These are phyloP conservation scores for Microsporum ferrugineum DNA, from an alignment of 2,329 filamentous ascomycete genomes.

Conservation along the genomic window DNA sequence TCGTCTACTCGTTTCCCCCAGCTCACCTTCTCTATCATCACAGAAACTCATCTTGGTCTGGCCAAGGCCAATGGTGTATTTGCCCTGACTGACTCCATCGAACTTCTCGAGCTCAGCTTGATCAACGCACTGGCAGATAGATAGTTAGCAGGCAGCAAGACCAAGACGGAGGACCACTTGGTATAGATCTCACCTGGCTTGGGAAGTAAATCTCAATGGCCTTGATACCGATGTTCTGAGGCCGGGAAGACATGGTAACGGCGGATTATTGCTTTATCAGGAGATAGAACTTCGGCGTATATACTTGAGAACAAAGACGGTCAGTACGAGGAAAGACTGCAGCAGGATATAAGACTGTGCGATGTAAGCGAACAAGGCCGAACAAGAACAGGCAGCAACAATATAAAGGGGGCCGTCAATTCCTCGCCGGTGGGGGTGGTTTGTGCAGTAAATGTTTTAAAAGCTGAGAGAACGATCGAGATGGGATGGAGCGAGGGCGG, in stretches of 20 bases:
- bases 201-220: slow-evolving; percentile 86
- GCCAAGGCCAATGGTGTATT: slow-evolving; percentile 84
- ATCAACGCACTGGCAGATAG: slow-evolving; percentile 57
- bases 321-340: not conserved
- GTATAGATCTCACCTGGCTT: slow-evolving; percentile 56
- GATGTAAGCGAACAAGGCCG: not conserved
- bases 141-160: slow-evolving; percentile 12
- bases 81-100: slow-evolving; percentile 68
- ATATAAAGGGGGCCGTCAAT: not conserved
- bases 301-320: not conserved
- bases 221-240: slow-evolving; percentile 84
- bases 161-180: not conserved
- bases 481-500: not conserved
- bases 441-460: no score
- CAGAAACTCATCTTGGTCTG: slow-evolving; percentile 91
- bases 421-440: not conserved
- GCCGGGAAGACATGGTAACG: slow-evolving; percentile 56
- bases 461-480: not conserved
- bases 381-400: not conserved
- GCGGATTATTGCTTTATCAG: not conserved
- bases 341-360: not conserved
- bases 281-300: not conserved
- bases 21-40: slow-evolving; percentile 71
- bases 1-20: not conserved
- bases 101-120: slow-evolving; percentile 75